A percentile compares a stretch with the other conserved stretches of the same genome.
Conservation (phyloP, 495 filamentous ascomycete genomes). For the Jackrogersella multiformis region DNA sequence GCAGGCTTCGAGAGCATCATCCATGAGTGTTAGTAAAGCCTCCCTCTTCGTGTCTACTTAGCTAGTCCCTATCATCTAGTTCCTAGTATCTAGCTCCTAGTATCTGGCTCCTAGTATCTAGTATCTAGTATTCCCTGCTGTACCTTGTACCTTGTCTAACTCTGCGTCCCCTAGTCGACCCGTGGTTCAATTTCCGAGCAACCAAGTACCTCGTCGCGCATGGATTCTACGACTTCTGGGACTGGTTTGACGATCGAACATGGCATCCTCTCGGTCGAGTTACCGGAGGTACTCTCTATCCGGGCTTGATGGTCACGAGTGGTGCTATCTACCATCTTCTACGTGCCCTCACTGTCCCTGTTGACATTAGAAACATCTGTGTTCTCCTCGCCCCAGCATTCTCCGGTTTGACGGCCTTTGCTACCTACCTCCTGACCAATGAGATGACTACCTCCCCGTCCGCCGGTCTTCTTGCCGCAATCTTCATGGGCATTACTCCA, state of each 20-base stretch:
- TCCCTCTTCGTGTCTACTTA: slow-evolving; percentile 4
- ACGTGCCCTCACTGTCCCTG: slow-evolving; percentile 87
- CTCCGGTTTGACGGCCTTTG: slow-evolving; percentile 93
- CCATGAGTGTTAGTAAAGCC: slow-evolving; percentile 87
- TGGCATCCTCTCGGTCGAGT: slow-evolving; percentile 99
- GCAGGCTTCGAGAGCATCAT: slow-evolving; percentile 99
- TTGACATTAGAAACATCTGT: slow-evolving; percentile 99
- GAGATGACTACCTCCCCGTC: slow-evolving; percentile 94
- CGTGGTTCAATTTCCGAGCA: slow-evolving; percentile 99
- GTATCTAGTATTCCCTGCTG: neutral
- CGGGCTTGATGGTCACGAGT: slow-evolving; percentile 99
- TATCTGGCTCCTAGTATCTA: no score
- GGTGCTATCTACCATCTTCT: slow-evolving; percentile 95
- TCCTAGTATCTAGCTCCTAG: no score
- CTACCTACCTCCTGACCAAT: slow-evolving; percentile 93
- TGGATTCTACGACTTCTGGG: slow-evolving; percentile 99
- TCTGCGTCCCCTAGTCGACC: slow-evolving; percentile 76
- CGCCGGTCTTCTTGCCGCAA: slow-evolving; percentile 91
- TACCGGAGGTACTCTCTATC: slow-evolving; percentile 97
- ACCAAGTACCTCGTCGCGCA: slow-evolving; percentile 96
- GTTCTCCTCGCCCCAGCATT: slow-evolving; percentile 95
- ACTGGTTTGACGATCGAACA: slow-evolving; percentile 99
- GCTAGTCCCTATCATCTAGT: no score
- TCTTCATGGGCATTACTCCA: slow-evolving; percentile 97
- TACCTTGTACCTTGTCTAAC: slow-evolving; percentile 27